Evolutionary conservation across 2,329 filamentous ascomycete genomes (phyloP).

Genomic region (Cucurbitaria berberidis): DNA sequence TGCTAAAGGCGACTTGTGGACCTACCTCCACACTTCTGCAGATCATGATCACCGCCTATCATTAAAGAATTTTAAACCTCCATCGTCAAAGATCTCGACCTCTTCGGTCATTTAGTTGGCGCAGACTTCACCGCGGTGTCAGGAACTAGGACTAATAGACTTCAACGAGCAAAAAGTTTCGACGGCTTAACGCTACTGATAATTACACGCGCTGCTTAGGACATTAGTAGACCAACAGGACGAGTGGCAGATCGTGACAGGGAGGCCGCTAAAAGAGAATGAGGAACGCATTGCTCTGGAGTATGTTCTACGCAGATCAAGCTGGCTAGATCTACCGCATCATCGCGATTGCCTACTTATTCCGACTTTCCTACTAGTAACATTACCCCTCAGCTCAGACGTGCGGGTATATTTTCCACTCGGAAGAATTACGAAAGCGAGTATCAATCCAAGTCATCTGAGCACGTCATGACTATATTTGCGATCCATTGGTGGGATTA

Average conservation of each 20-base stretch:
- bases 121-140: too few species aligned
- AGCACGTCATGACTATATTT: slow-evolving; percentile 21
- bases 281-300: not conserved
- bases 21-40: too few species aligned
- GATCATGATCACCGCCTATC: too few species aligned
- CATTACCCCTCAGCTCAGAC: slow-evolving; percentile 10
- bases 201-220: too few species aligned
- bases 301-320: slow-evolving; percentile 8
- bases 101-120: too few species aligned
- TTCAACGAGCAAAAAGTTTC: too few species aligned
- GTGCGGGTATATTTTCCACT: slow-evolving; percentile 28
- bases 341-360: slow-evolving; percentile 2
- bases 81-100: not conserved
- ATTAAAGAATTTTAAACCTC: too few species aligned
- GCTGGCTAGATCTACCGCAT: slow-evolving; percentile 29
- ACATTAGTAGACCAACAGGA: too few species aligned
- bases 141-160: too few species aligned
- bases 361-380: not conserved
- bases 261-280: not conserved
- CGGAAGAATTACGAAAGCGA: slow-evolving; percentile 18
- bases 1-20: too few species aligned
- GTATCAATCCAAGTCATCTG: not conserved
- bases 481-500: slow-evolving; percentile 13
- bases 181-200: too few species aligned
- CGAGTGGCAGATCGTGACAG: not conserved